phyloP scores from a whole-genome alignment of 164 flowering plant species.

The Macadamia tetraphylla region DNA sequence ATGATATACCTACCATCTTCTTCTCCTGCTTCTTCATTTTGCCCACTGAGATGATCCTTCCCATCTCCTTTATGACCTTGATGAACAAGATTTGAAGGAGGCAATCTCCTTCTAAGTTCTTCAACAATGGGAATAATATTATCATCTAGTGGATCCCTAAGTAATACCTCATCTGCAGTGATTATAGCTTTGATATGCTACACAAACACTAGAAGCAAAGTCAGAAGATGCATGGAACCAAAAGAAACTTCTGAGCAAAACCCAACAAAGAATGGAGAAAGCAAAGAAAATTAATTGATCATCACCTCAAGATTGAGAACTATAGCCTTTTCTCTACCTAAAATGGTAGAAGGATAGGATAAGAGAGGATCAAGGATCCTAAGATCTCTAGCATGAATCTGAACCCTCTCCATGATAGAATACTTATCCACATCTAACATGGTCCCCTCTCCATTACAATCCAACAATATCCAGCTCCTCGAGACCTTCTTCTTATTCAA shows the following conservation, averaged over 20 bases:
- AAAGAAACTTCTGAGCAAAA: too few species aligned
- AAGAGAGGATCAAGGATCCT: slow-evolving; percentile 94
- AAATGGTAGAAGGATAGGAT: slow-evolving; percentile 78
- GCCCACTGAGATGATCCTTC: slow-evolving; percentile 37
- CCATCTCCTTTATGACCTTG: slow-evolving; percentile 39
- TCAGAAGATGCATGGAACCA: too few species aligned
- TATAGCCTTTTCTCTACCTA: slow-evolving; percentile 92
- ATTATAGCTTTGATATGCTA: slow-evolving; percentile 86
- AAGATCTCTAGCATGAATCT: slow-evolving; percentile 86
- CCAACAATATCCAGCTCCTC: slow-evolving; percentile 85
- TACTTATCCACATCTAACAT: slow-evolving; percentile 72
- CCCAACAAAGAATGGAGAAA: too few species aligned
- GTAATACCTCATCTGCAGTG: slow-evolving; percentile 85
- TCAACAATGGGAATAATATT: slow-evolving; percentile 81
- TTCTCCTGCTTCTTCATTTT: slow-evolving; percentile 58
- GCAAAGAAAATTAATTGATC: too few species aligned
- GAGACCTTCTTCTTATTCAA: slow-evolving; percentile 62
- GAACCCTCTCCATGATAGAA: slow-evolving; percentile 71
- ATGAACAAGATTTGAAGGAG: slow-evolving; percentile 25
- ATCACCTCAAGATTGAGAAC: slow-evolving; percentile 60
- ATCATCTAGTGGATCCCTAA: slow-evolving; percentile 84
- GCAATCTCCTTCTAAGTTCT: slow-evolving; percentile 80
- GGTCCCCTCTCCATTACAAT: slow-evolving; percentile 53
- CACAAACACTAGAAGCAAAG: too few species aligned
- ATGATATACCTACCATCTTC: slow-evolving; percentile 76